Conservation (phyloP, 768 basidiomycete species). For the Tricholoma flavovirens region DNA sequence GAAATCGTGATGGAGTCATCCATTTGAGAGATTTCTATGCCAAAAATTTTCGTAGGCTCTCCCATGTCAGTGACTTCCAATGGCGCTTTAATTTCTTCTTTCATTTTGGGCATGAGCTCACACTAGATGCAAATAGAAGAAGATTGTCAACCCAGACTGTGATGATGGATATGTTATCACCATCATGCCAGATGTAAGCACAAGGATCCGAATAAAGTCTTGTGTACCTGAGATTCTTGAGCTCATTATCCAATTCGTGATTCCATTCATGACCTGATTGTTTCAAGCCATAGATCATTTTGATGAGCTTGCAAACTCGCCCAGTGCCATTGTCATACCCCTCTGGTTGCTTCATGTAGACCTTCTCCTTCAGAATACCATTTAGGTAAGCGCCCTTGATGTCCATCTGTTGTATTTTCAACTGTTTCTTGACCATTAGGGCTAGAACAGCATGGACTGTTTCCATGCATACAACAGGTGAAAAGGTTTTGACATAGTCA, state of each 20-base stretch:
- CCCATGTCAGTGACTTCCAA: background rate
- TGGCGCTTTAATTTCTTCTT: background rate
- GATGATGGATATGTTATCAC: constrained; percentile 11
- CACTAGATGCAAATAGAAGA: constrained; percentile 9
- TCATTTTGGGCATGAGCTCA: background rate
- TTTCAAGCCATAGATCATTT: constrained; percentile 7
- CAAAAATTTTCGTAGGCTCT: background rate
- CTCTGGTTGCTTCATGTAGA: constrained; percentile 31
- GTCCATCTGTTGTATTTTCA: constrained; percentile 7
- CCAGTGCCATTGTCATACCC: constrained; percentile 9
- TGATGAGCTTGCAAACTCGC: constrained; percentile 3
- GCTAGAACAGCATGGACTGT: constrained; percentile 16
- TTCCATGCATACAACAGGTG: constrained; percentile 13
- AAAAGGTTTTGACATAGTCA: constrained; percentile 25
- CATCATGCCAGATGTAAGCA: constrained; percentile 12
- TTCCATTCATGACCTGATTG: constrained; percentile 22
- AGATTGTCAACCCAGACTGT: constrained; percentile 27
- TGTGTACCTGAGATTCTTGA: constrained; percentile 17
- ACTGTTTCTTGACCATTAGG: constrained; percentile 11
- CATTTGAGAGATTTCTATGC: background rate
- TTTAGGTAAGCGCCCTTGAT: constrained; percentile 10
- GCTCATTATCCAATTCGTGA: constrained; percentile 13
- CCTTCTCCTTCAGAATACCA: constrained; percentile 11
- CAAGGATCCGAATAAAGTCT: constrained; percentile 16
- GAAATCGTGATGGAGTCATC: background rate